Percentiles rank a stretch among this genome's conserved stretches.
Evolutionary conservation across 192 early-diverging fungal genomes (phyloP).

Genomic region (Gigaspora rosea): DNA sequence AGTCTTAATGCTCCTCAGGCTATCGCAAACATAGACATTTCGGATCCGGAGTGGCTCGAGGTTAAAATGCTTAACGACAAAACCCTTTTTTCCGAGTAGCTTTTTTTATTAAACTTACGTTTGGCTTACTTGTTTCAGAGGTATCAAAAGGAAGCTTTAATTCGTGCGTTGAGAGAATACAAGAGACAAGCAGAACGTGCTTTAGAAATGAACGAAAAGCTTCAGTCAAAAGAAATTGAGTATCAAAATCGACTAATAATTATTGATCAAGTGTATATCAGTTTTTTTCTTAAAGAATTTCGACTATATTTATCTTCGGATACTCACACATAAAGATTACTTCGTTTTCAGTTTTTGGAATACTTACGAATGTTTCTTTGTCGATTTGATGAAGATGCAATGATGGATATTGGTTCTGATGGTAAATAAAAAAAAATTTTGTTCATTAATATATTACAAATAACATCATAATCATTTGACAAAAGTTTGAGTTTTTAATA

Average conservation of each 20-base stretch:
- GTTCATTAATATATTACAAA: background rate
- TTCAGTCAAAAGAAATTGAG: background rate
- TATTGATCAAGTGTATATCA: background rate
- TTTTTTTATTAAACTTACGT: background rate
- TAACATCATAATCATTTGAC: background rate
- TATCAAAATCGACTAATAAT: constrained; percentile 1
- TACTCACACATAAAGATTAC: background rate
- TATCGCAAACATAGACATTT: constrained; percentile 10
- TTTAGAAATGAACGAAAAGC: background rate
- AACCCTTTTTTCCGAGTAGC: background rate
- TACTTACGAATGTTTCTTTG: background rate
- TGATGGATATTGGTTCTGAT: background rate
- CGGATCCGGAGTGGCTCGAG: constrained; percentile 24
- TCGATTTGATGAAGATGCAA: background rate
- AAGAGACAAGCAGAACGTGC: background rate
- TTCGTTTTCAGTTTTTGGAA: background rate
- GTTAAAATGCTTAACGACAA: background rate
- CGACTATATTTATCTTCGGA: background rate
- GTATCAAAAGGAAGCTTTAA: constrained; percentile 13
- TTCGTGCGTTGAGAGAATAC: constrained; percentile 10
- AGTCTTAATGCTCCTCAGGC: background rate
- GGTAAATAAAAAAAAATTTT: background rate
- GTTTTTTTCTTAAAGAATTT: background rate
- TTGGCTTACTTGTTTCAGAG: background rate
- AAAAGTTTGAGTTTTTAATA: background rate